These are phyloP conservation scores for Cercospora sojina DNA, from an alignment of 2,329 filamentous ascomycete species.

Conservation along the genomic window DNA sequence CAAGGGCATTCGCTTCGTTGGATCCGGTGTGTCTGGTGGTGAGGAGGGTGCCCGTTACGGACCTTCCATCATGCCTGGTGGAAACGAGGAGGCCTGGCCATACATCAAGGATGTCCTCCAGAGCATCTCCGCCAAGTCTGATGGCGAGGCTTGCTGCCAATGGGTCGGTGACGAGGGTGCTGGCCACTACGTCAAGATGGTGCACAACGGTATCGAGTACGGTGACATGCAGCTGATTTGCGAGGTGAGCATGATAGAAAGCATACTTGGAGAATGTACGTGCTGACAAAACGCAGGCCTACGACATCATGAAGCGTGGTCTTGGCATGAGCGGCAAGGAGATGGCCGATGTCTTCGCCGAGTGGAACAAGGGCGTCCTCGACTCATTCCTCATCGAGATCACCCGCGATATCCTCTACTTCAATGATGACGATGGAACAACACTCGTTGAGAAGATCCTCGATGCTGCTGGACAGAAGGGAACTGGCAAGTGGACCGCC, in stretches of 20 bases:
- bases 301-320: constrained; percentile 99
- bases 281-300: constrained; percentile 63
- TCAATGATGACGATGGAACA: constrained; percentile 88
- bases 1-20: constrained; percentile 95
- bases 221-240: constrained; percentile 99
- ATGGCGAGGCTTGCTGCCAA: constrained; percentile 96
- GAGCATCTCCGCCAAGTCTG: constrained; percentile 94
- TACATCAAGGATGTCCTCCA: constrained; percentile 99
- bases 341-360: constrained; percentile 88
- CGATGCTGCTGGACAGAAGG: constrained; percentile 98
- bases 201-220: constrained; percentile 99
- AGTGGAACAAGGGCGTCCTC: constrained; percentile 98
- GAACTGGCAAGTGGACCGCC: constrained; percentile 99
- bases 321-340: constrained; percentile 86
- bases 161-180: constrained; percentile 99
- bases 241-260: constrained; percentile 64
- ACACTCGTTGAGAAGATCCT: constrained; percentile 98
- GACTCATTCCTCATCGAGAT: constrained; percentile 99
- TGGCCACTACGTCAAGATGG: constrained; percentile 99
- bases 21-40: constrained; percentile 95
- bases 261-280: neutral
- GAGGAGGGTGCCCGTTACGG: constrained; percentile 98
- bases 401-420: constrained; percentile 97
- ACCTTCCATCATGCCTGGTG: constrained; percentile 97
- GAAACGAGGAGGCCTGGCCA: constrained; percentile 96